These are phyloP conservation scores for Acrocalymma vagum DNA, from an alignment of 2,329 filamentous ascomycete genomes.

Conservation along the genomic window DNA sequence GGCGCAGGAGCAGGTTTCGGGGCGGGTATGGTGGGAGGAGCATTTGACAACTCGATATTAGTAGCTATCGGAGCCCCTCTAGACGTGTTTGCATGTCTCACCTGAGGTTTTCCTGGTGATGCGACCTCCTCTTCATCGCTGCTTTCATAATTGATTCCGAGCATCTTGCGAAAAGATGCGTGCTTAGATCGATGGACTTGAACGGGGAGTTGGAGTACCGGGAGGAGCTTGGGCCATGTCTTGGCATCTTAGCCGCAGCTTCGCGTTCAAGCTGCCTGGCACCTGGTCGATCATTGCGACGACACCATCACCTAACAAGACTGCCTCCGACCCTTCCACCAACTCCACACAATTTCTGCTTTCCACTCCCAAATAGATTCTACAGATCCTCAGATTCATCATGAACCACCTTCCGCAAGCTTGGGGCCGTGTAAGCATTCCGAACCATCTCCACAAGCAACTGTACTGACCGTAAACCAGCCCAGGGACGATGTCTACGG, in stretches of 20 bases:
- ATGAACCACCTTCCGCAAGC: conserved; percentile 74
- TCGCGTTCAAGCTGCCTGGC: conserved; percentile 42
- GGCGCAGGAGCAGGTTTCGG: conserved; percentile 16
- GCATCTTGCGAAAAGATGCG: conserved; percentile 39
- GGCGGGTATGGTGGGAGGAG: conserved; percentile 21
- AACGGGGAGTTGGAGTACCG: conserved; percentile 9
- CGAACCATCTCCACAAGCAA: conserved; percentile 17
- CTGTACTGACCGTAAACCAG: conserved; percentile 59
- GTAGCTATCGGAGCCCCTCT: conserved; percentile 55
- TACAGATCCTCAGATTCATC: conserved; percentile 25
- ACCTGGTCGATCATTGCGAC: conserved; percentile 23
- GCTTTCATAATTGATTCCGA: conserved; percentile 54
- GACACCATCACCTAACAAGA: conserved; percentile 29
- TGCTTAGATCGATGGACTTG: conserved; percentile 1
- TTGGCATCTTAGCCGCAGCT: conserved; percentile 18
- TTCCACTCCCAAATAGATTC: conserved; percentile 2
- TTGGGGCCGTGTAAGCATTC: conserved; percentile 68
- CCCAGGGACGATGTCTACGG: conserved; percentile 98
- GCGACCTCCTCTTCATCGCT: conserved; percentile 58
- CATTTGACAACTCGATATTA: conserved; percentile 50
- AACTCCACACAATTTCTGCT: conserved; percentile 2
- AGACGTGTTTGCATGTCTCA: conserved; percentile 41
- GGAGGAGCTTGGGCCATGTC: conserved; percentile 40
- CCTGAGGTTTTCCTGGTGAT: conserved; percentile 43
- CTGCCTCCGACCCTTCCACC: conserved; percentile 14